These are phyloP conservation scores for Amanita molliuscula DNA, from an alignment of 768 basidiomycete species.

Conservation along the genomic window DNA sequence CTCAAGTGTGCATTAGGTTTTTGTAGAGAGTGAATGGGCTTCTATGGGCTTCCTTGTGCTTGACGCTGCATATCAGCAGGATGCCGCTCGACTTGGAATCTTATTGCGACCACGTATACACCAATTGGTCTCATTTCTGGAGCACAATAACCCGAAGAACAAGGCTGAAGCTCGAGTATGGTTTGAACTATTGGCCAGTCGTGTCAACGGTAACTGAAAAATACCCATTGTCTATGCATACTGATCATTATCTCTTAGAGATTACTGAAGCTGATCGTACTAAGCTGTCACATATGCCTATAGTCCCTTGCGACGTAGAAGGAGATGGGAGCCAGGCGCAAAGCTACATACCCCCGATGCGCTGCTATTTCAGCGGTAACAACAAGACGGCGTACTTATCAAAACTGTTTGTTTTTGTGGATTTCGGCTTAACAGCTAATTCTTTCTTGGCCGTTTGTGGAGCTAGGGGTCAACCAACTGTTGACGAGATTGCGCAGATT, in stretches of 20 bases:
- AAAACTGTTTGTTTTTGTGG: slow-evolving; percentile 78
- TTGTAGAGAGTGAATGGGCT: slow-evolving; percentile 55
- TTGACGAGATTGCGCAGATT: slow-evolving; percentile 69
- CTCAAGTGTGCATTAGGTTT: slow-evolving; percentile 73
- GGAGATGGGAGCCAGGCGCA: slow-evolving; percentile 18
- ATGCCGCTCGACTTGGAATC: slow-evolving; percentile 60
- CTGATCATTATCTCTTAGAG: slow-evolving; percentile 25
- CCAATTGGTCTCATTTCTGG: slow-evolving; percentile 48
- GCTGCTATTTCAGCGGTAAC: slow-evolving; percentile 59
- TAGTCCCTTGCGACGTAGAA: slow-evolving; percentile 50
- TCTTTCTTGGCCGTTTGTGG: slow-evolving; percentile 82
- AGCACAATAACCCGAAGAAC: slow-evolving; percentile 46
- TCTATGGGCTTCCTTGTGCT: slow-evolving; percentile 70
- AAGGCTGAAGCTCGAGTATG: slow-evolving; percentile 45
- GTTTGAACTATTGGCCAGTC: slow-evolving; percentile 60
- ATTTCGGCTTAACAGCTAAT: slow-evolving; percentile 78
- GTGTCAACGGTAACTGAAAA: slow-evolving; percentile 42
- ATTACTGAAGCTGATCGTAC: slow-evolving; percentile 48
- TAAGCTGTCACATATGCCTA: slow-evolving; percentile 42
- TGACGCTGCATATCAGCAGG: slow-evolving; percentile 37
- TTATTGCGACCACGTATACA: slow-evolving; percentile 56
- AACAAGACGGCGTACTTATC: slow-evolving; percentile 55
- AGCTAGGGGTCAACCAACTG: slow-evolving; percentile 77
- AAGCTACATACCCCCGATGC: slow-evolving; percentile 45
- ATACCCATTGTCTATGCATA: slow-evolving; percentile 3